Base-by-base conservation (phyloP, 805 yeast genomes). In the Candida saitoana region DNA sequence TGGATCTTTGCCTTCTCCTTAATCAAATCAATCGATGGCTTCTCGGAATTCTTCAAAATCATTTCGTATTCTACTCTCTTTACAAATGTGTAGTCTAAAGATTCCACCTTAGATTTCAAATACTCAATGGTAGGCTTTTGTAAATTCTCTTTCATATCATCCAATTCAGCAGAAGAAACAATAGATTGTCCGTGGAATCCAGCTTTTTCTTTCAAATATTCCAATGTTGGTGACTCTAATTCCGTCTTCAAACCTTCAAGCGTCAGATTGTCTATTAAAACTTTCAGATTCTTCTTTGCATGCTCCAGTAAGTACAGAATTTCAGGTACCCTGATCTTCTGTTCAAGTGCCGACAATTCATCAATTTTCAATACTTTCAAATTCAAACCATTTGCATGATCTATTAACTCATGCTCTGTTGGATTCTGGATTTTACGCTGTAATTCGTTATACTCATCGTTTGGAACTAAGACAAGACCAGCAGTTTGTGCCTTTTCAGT, bases 121-220 rank as follows among this genome's bases (percentile, higher is more conserved):
- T 65, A 65, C 1, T 51, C 57, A 42, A 58, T 58, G 15, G 53
- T 50, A 3, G 73, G 73, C 38, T 57, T 62, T 18, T 60, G 65
- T n/a, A 55, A 31, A 12, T 16, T 32, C 6, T 5, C 4, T 16
- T 31, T 11, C 33, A 49, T 39, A n/a, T 22, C 25, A 37, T 41
- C 39, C 24, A 48, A 42, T 4, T 44, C 49, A 12, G 18, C 42
- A 4, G 22, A 3, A 8, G 29, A 7, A 14, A 45, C n/a, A 2
- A 39, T 11, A 17, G 12, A 24, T 16, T 39, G 36, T 3, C 22
- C 32, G 22, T 19, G 20, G 11, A 14, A 14, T 6, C 16, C 16
- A 29, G 11, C 12, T 14, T 29, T 29, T n/a, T 45, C 47, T 22
- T 47, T 50, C 39, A 75, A 43, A 36, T 56, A 50, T 1, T 62